Percentiles rank a stretch among this genome's conserved stretches.
Conservation (phyloP, 2,329 filamentous ascomycete genomes). For the Neopestalotiopsis sp. region DNA sequence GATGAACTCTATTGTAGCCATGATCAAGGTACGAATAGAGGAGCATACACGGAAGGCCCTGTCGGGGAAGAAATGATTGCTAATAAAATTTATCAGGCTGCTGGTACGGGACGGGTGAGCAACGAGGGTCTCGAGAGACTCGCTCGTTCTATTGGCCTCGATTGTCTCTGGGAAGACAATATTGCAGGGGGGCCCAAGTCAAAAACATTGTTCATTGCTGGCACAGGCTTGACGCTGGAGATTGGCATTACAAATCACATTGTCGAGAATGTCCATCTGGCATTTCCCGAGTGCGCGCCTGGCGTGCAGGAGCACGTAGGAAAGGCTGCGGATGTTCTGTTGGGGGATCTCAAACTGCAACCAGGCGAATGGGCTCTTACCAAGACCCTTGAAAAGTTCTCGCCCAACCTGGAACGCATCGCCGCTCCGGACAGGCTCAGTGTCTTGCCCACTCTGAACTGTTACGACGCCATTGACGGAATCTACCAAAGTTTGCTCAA, state of each 20-base stretch:
- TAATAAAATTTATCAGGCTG: slow-evolving; percentile 31
- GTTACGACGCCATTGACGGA: slow-evolving; percentile 77
- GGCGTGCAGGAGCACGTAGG: slow-evolving; percentile 65
- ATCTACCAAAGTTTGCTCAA: slow-evolving; percentile 72
- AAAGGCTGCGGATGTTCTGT: slow-evolving; percentile 68
- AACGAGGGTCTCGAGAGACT: slow-evolving; percentile 77
- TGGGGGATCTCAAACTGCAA: slow-evolving; percentile 65
- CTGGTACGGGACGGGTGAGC: slow-evolving; percentile 67
- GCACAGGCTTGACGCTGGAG: slow-evolving; percentile 64
- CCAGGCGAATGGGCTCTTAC: slow-evolving; percentile 69
- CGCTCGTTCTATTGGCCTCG: slow-evolving; percentile 69
- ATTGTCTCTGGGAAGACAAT: slow-evolving; percentile 63
- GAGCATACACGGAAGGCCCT: slow-evolving; percentile 41
- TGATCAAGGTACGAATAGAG: slow-evolving; percentile 49
- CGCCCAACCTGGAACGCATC: slow-evolving; percentile 72
- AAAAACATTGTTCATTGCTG: slow-evolving; percentile 65
- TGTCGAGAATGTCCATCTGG: slow-evolving; percentile 66
- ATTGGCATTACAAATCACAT: slow-evolving; percentile 66
- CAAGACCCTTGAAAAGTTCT: slow-evolving; percentile 73
- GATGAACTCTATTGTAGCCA: slow-evolving; percentile 55
- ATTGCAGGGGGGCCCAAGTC: slow-evolving; percentile 53
- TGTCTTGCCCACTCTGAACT: slow-evolving; percentile 70
- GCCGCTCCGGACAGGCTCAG: slow-evolving; percentile 75
- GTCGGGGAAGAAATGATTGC: slow-evolving; percentile 30
- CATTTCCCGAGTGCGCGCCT: slow-evolving; percentile 64